Evolutionary conservation across 2,329 filamentous ascomycete genomes (phyloP).

Genomic region (Alternaria viburni): DNA sequence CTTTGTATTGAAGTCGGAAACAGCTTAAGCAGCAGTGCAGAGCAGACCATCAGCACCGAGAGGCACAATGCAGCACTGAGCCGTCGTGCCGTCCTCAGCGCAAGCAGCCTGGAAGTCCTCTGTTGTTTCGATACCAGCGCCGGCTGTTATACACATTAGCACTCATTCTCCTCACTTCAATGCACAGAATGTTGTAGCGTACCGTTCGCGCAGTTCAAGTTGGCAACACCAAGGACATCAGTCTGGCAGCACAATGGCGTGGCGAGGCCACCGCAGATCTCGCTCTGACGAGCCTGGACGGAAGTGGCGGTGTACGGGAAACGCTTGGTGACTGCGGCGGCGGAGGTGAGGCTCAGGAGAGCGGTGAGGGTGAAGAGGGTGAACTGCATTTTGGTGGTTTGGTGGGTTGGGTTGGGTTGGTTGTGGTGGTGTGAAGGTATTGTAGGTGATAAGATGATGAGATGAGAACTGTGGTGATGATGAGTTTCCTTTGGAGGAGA

Average conservation of each 20-base stretch:
- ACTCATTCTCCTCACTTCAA: neutral
- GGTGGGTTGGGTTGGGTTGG: neutral
- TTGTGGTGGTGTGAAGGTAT: neutral
- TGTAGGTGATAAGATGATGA: too few relatives aligned
- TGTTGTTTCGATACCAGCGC: slow-evolving; percentile 6
- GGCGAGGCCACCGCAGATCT: slow-evolving; percentile 20
- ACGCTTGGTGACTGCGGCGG: slow-evolving; percentile 10
- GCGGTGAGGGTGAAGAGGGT: slow-evolving; percentile 13
- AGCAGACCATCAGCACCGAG: slow-evolving; percentile 20
- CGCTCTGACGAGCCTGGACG: slow-evolving; percentile 5
- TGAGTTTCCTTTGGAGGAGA: neutral
- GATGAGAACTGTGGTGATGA: neutral
- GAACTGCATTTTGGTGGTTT: slow-evolving; percentile 19
- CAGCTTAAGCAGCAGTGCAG: slow-evolving; percentile 21
- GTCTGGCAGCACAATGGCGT: slow-evolving; percentile 29
- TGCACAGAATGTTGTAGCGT: neutral
- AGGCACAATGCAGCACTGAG: slow-evolving; percentile 26
- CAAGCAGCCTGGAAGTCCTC: slow-evolving; percentile 22
- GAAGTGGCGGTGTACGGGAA: neutral
- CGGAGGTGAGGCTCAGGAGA: slow-evolving; percentile 19
- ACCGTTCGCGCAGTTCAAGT: slow-evolving; percentile 28
- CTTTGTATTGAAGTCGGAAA: neutral
- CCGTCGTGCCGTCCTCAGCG: slow-evolving; percentile 16
- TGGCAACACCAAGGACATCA: slow-evolving; percentile 19
- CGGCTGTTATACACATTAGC: slow-evolving; percentile 7